Percentiles rank a stretch among this genome's conserved stretches.
phyloP scores from a whole-genome alignment of 768 basidiomycete species.

The Leccinum olivaceopallidum region DNA sequence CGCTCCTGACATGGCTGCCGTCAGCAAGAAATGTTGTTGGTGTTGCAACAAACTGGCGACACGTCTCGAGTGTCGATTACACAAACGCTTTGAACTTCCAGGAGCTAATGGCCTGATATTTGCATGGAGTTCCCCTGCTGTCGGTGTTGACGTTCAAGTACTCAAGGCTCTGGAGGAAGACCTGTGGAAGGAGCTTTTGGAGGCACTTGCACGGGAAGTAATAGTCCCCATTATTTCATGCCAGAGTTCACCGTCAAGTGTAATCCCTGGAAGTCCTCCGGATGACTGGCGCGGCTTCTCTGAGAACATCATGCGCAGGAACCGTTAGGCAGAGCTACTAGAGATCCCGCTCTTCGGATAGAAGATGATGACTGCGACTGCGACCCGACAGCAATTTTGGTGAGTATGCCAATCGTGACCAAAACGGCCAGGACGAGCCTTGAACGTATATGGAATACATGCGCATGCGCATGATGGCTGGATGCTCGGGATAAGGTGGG shows the following conservation, averaged over 20 bases:
- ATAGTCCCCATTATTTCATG: not conserved
- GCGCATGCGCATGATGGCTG: constrained; percentile 21
- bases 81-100: not conserved
- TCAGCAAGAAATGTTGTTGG: not conserved
- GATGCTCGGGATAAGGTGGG: too few relatives aligned
- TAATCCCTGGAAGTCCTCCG: not conserved
- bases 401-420: constrained; percentile 1
- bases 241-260: not conserved
- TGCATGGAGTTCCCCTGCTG: not conserved
- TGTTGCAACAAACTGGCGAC: not conserved
- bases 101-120: not conserved
- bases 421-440: constrained; percentile 9
- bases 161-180: not conserved
- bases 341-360: constrained; percentile 16
- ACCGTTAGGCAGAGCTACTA: constrained; percentile 1
- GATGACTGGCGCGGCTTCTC: not conserved
- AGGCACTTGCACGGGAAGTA: not conserved
- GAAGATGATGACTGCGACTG: constrained; percentile 6
- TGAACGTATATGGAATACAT: constrained; percentile 24
- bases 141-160: not conserved
- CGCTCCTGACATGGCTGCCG: not conserved
- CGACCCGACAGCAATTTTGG: constrained; percentile 11
- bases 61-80: not conserved
- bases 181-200: not conserved
- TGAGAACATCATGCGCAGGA: not conserved